Base-by-base conservation (phyloP, 257 asterid genomes). In the Nicotiana noctiflora region DNA sequence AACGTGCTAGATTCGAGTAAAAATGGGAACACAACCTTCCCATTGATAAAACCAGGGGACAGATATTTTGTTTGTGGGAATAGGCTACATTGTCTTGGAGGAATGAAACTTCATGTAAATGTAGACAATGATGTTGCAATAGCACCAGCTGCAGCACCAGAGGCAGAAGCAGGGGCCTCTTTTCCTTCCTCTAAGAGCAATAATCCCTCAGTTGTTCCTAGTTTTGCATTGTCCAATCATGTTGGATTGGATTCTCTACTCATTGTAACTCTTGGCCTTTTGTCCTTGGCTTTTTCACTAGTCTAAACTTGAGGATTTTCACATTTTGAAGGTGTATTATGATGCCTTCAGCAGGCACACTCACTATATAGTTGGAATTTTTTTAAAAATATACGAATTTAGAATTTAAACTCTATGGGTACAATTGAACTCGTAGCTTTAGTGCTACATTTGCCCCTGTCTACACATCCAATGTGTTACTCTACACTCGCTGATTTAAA, bases 51-150 rank as follows among this genome's bases (percentile, higher is more conserved):
- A 14, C 87, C 92, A 0, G 97, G 94, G 1, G 93, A 93, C 8
- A 88, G 90, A 80, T 93, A 84, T 79, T 93, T 90, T 21, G 80
- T 89, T 11, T 90, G 97, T 61, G 96, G 97, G 27, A 91, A 91
- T 59, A 89, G 87, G 84, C 46, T 94, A 82, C 92, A 93, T 77
- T 94, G 98, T 66, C 90, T 93, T 12, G 96, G 91, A 2, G 98
- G 98, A 62, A 89, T 91, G 98, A 94, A 94, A 49, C 90, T 94
- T 75, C 97, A 86, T 11, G 96, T 86, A 5, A 75, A 77, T 29
- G 92, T 91, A 1, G 80, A 66, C 2, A 81, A 49, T 1, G 56
- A 82, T 80, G 79, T 21, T 77, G 74, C 83, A 2, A 19, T 68
- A 2, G 49, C 93, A 0, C 93, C 96, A 0, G 72, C 77, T 0